Percentiles rank a stretch among this genome's conserved stretches.
Evolutionary conservation across 768 basidiomycete species (phyloP).

Genomic region (Amanita rubescens): DNA sequence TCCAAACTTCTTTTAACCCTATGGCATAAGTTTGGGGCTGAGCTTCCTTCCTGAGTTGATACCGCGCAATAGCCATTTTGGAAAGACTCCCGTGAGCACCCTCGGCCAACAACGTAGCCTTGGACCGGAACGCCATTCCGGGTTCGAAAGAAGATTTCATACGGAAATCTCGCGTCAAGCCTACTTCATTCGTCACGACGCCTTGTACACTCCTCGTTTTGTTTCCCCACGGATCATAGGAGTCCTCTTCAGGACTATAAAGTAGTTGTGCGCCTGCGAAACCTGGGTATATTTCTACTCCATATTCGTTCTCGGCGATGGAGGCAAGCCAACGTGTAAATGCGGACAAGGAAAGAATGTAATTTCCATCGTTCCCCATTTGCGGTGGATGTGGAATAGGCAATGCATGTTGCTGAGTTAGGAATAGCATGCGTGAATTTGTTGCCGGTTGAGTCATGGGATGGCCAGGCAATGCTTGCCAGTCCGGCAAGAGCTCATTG

Average conservation of each 20-base stretch:
- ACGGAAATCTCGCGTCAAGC: constrained; percentile 66
- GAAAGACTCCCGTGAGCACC: constrained; percentile 91
- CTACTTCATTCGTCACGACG: constrained; percentile 90
- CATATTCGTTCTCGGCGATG: constrained; percentile 71
- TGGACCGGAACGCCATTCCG: constrained; percentile 92
- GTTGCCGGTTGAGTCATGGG: constrained; percentile 78
- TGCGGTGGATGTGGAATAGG: constrained; percentile 95
- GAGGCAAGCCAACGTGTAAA: constrained; percentile 85
- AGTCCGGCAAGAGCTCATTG: constrained; percentile 84
- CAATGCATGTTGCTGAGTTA: constrained; percentile 60
- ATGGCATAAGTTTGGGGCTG: constrained; percentile 95
- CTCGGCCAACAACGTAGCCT: constrained; percentile 88
- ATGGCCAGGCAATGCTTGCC: constrained; percentile 56
- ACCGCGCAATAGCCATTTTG: constrained; percentile 69
- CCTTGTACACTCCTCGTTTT: constrained; percentile 56
- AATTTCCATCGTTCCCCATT: constrained; percentile 93
- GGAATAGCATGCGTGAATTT: constrained; percentile 76
- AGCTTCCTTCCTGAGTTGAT: constrained; percentile 57
- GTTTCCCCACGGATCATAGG: constrained; percentile 31
- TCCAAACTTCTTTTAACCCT: constrained; percentile 97
- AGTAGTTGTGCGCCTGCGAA: constrained; percentile 89
- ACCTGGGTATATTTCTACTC: constrained; percentile 95
- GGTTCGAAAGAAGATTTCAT: constrained; percentile 90
- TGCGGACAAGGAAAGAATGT: constrained; percentile 81
- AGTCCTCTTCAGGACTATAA: constrained; percentile 46